A percentile compares a stretch with the other conserved stretches of the same genome.
These are phyloP conservation scores for Claviceps africana DNA, from an alignment of 2,329 filamentous ascomycete species.

Conservation along the genomic window DNA sequence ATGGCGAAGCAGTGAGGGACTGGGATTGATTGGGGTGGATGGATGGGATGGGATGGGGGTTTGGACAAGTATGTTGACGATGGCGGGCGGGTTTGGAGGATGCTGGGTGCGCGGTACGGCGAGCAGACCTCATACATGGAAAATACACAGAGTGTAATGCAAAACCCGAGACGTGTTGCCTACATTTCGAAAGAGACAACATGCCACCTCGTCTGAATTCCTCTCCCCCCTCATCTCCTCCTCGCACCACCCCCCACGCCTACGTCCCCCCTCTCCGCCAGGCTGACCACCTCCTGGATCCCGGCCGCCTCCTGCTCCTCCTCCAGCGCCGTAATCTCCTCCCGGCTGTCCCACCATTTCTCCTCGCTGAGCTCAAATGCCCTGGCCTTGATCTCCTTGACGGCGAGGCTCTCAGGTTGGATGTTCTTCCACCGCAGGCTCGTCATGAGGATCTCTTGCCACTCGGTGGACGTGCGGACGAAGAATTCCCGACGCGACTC, in stretches of 20 bases:
- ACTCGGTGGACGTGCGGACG: slow-evolving; percentile 69
- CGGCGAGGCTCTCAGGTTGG: slow-evolving; percentile 50
- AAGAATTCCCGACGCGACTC: slow-evolving; percentile 89
- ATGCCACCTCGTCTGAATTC: no score
- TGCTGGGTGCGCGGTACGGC: no score
- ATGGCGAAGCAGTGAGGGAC: slow-evolving; percentile 31
- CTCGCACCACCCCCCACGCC: slow-evolving; percentile 16
- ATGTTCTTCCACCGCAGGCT: slow-evolving; percentile 54
- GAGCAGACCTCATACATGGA: no score
- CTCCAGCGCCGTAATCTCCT: slow-evolving; percentile 82
- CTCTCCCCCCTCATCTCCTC: slow-evolving; percentile 17
- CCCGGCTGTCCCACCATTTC: slow-evolving; percentile 97
- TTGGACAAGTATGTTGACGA: no score
- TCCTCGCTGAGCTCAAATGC: slow-evolving; percentile 86
- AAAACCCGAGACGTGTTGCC: no score
- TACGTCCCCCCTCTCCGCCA: slow-evolving; percentile 57
- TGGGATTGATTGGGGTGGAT: slow-evolving; percentile 16
- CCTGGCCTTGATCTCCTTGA: slow-evolving; percentile 87
- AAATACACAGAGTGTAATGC: no score
- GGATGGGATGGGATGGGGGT: slow-evolving; percentile 14
- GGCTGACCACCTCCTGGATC: slow-evolving; percentile 83
- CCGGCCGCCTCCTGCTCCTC: slow-evolving; percentile 93
- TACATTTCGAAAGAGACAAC: no score
- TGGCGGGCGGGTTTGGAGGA: no score
- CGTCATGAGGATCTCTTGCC: slow-evolving; percentile 78